Evolutionary conservation across 2,329 filamentous ascomycete genomes (phyloP).

Genomic region (Chrysoporthe cubensis): DNA sequence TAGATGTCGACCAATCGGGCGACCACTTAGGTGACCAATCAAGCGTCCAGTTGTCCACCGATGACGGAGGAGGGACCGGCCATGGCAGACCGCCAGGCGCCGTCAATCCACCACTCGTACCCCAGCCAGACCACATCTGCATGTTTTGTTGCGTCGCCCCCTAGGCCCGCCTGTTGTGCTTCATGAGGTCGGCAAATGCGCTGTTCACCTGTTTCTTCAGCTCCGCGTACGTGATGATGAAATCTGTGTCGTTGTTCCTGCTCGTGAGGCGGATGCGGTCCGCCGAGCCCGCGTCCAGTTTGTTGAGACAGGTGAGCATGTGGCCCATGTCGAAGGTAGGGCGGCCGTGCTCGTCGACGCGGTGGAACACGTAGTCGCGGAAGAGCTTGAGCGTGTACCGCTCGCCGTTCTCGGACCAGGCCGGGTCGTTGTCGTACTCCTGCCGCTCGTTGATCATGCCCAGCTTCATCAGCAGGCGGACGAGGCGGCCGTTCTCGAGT

Average conservation of each 20-base stretch:
- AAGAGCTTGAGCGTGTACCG: slow-evolving; percentile 93
- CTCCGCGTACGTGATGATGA: slow-evolving; percentile 90
- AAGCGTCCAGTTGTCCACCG: no score
- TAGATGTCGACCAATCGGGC: no score
- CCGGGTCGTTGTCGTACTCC: slow-evolving; percentile 75
- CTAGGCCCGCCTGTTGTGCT: slow-evolving; percentile 38
- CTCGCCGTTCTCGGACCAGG: slow-evolving; percentile 92
- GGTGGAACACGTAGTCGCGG: slow-evolving; percentile 96
- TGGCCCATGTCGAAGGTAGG: slow-evolving; percentile 87
- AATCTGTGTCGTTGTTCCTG: slow-evolving; percentile 86
- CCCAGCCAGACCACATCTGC: background rate
- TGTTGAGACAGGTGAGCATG: slow-evolving; percentile 85
- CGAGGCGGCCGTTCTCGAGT: slow-evolving; percentile 85
- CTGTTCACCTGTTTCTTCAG: slow-evolving; percentile 68
- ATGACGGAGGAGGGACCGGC: background rate
- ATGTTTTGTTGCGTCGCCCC: background rate
- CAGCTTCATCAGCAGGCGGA: slow-evolving; percentile 80
- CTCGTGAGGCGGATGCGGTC: slow-evolving; percentile 86
- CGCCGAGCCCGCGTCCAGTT: slow-evolving; percentile 85
- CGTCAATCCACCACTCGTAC: background rate
- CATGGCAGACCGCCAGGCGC: background rate
- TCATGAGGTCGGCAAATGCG: slow-evolving; percentile 63
- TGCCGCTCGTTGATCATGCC: slow-evolving; percentile 88
- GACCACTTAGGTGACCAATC: no score
- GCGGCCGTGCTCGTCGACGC: slow-evolving; percentile 82